phyloP scores from a whole-genome alignment of 1,284 basidiomycete genomes.

The Ustilago hordei region DNA sequence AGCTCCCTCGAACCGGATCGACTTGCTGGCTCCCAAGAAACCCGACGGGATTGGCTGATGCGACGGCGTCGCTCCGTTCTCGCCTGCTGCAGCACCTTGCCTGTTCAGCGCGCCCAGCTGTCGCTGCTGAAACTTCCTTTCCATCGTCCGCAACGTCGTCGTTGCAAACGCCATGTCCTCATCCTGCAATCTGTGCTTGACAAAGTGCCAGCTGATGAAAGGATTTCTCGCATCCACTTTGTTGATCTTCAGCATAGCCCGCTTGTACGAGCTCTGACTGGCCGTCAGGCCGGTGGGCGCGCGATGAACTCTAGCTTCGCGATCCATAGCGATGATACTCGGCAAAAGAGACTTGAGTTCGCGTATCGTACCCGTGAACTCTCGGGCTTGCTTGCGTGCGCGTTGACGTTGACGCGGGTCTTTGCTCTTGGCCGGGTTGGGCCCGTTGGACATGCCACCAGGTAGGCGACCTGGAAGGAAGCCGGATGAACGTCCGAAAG shows the following conservation, averaged over 20 bases:
- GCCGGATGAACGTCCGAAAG: conserved; percentile 32
- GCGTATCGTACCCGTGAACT: conserved; percentile 59
- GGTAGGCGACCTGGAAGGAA: conserved; percentile 53
- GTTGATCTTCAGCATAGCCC: conserved; percentile 48
- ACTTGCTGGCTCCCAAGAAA: conserved; percentile 14
- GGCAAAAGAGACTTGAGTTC: conserved; percentile 61
- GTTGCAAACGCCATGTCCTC: conserved; percentile 59
- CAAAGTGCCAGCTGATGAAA: conserved; percentile 62
- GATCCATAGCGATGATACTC: conserved; percentile 55
- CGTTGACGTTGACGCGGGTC: conserved; percentile 15
- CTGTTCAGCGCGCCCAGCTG: conserved; percentile 20
- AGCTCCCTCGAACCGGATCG: conserved; percentile 27
- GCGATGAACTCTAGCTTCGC: conserved; percentile 25
- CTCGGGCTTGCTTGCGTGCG: conserved; percentile 40
- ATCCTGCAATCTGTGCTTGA: conserved; percentile 57
- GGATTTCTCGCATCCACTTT: conserved; percentile 63
- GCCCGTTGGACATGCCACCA: conserved; percentile 43
- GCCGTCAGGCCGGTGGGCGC: conserved; percentile 27
- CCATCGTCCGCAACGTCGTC: conserved; percentile 51
- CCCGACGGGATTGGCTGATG: conserved; percentile 37
- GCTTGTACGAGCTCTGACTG: conserved; percentile 45
- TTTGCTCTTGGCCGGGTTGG: conserved; percentile 30
- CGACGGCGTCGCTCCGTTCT: neutral
- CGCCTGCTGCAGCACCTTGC: conserved; percentile 1
- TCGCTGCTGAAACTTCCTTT: conserved; percentile 50